Conservation (phyloP, 768 basidiomycete genomes). For the Tylopilus sp. region DNA sequence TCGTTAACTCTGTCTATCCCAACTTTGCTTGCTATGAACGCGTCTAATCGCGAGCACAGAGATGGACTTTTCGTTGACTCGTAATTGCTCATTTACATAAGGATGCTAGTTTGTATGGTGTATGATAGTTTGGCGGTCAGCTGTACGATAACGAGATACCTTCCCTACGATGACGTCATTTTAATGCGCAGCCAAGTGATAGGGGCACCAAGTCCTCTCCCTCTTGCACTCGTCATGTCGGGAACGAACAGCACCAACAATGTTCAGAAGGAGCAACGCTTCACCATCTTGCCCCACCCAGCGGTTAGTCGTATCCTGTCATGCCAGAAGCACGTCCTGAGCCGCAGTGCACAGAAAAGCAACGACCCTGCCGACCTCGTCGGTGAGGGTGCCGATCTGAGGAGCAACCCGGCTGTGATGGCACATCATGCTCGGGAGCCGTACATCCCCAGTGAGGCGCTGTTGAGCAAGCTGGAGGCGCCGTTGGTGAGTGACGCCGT, state of each 20-base stretch:
- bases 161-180: slow-evolving; percentile 27
- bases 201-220: neutral
- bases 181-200: slow-evolving; percentile 7
- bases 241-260: slow-evolving; percentile 3
- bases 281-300: slow-evolving; percentile 58
- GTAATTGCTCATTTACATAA: neutral
- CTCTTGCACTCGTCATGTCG: slow-evolving; percentile 14
- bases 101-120: neutral
- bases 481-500: slow-evolving; percentile 39
- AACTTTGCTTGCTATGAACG: neutral
- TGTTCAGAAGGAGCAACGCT: slow-evolving; percentile 35
- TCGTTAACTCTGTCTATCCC: slow-evolving; percentile 2
- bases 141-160: neutral
- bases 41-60: neutral
- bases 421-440: slow-evolving; percentile 53
- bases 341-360: slow-evolving; percentile 40
- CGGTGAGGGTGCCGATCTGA: slow-evolving; percentile 34
- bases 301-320: slow-evolving; percentile 39
- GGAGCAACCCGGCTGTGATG: slow-evolving; percentile 35
- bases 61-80: neutral
- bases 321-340: neutral
- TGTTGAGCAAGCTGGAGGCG: slow-evolving; percentile 42
- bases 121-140: too few relatives aligned
- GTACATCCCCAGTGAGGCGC: slow-evolving; percentile 43
- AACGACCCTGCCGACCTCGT: slow-evolving; percentile 56